Evolutionary conservation across 805 yeast genomes (phyloP).

Genomic region (Pichia nakasei): DNA sequence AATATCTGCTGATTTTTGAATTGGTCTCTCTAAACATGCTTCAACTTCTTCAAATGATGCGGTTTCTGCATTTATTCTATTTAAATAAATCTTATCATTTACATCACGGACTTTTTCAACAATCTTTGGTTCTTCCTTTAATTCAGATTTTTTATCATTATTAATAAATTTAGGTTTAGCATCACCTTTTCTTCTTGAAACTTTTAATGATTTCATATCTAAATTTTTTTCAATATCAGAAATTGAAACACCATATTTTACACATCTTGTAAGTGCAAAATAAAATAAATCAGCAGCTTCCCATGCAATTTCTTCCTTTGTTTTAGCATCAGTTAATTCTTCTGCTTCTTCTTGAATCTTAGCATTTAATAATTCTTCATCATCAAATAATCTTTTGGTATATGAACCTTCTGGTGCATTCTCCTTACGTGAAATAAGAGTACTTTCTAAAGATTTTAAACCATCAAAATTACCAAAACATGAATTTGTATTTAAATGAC

Average conservation of each 20-base stretch:
- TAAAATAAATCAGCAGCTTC: conserved; percentile 88
- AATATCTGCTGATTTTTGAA: conserved; percentile 85
- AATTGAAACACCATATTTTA: conserved; percentile 67
- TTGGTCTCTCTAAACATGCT: conserved; percentile 81
- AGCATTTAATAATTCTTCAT: conserved; percentile 66
- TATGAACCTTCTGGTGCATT: conserved; percentile 91
- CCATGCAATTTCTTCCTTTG: conserved; percentile 72
- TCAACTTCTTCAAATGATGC: conserved; percentile 38
- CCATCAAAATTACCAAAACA: conserved; percentile 77
- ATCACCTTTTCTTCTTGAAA: conserved; percentile 90
- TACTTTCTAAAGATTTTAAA: conserved; percentile 54
- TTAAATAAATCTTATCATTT: conserved; percentile 39
- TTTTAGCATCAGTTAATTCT: conserved; percentile 79
- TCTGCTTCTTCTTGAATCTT: conserved; percentile 95
- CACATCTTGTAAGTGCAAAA: conserved; percentile 45
- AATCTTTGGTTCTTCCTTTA: conserved; percentile 6
- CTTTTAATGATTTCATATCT: conserved; percentile 74
- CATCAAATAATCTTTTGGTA: conserved; percentile 79
- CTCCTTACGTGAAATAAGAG: conserved; percentile 50
- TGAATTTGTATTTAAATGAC: conserved; percentile 74
- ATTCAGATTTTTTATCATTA: conserved; percentile 7
- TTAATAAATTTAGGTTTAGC: conserved; percentile 73
- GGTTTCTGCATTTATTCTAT: conserved; percentile 36
- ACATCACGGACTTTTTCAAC: conserved; percentile 22
- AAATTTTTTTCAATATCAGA: conserved; percentile 78